Percentiles rank a stretch among this genome's conserved stretches.
These are phyloP conservation scores for Stephanocyclus meneghinianus DNA, from an alignment of 352 stramenopile genomes.

Conservation along the genomic window DNA sequence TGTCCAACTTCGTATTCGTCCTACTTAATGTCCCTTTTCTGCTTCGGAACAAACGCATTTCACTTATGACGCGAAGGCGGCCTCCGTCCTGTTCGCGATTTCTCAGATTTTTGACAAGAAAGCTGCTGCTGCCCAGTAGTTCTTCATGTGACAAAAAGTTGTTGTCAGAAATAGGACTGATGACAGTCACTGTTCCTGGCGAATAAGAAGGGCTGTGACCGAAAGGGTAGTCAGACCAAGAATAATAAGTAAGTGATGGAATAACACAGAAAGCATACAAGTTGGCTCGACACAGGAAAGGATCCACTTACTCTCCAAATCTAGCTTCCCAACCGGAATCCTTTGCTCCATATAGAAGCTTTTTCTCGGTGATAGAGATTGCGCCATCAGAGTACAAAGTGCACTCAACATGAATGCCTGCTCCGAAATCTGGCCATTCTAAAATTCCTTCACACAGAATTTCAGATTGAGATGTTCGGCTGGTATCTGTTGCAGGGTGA, in stretches of 20 bases:
- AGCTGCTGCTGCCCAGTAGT: slow-evolving; percentile 67
- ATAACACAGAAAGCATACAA: background rate
- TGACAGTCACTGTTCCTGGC: slow-evolving; percentile 59
- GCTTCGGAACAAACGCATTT: slow-evolving; percentile 66
- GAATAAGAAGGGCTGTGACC: slow-evolving; percentile 60
- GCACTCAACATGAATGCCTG: slow-evolving; percentile 48
- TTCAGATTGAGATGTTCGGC: slow-evolving; percentile 23
- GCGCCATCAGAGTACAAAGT: slow-evolving; percentile 67
- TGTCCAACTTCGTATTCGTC: background rate
- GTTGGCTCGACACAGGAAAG: too few relatives aligned
- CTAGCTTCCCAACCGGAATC: slow-evolving; percentile 80
- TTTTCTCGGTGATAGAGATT: slow-evolving; percentile 69
- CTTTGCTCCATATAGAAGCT: slow-evolving; percentile 78
- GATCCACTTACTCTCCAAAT: slow-evolving; percentile 67
- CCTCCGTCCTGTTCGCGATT: slow-evolving; percentile 66
- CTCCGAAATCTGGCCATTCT: slow-evolving; percentile 82
- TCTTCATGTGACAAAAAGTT: slow-evolving; percentile 62
- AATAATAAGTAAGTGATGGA: background rate
- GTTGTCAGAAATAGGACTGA: slow-evolving; percentile 57
- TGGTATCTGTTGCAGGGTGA: slow-evolving; percentile 1
- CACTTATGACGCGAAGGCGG: slow-evolving; percentile 64
- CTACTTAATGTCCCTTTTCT: slow-evolving; percentile 15
- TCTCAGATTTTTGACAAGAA: slow-evolving; percentile 60
- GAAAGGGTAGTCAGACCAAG: background rate
- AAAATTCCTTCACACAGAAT: slow-evolving; percentile 64